A percentile compares a stretch with the other conserved stretches of the same genome.
phyloP scores from a whole-genome alignment of 164 flowering plant species.

The Dillenia suffruticosa region DNA sequence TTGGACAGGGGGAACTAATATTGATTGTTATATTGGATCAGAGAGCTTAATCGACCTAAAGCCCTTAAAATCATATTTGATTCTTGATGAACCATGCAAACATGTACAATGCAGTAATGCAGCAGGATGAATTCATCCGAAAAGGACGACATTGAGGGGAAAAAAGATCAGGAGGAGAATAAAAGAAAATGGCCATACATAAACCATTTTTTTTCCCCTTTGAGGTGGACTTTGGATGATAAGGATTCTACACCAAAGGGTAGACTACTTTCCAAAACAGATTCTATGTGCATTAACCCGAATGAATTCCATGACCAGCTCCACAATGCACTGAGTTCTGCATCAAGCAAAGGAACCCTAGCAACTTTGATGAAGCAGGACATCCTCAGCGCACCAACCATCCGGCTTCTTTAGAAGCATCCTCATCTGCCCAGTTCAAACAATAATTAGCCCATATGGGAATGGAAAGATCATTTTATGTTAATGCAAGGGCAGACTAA shows the following conservation, averaged over 20 bases:
- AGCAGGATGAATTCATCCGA: conserved; percentile 6
- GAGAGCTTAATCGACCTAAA: neutral
- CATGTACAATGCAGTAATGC: neutral
- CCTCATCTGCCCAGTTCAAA: too few species aligned
- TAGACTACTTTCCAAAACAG: conserved; percentile 8
- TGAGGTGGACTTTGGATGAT: conserved; percentile 16
- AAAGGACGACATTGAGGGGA: conserved; percentile 10
- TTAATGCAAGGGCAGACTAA: too few species aligned
- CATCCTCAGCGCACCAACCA: too few species aligned
- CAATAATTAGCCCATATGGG: too few species aligned
- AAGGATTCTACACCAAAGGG: conserved; percentile 14
- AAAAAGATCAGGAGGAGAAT: neutral
- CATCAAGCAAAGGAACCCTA: neutral
- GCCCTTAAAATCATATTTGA: conserved; percentile 1
- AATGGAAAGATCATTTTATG: too few species aligned
- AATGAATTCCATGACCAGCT: neutral
- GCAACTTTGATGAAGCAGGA: neutral
- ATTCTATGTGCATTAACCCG: conserved; percentile 7
- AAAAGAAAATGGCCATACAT: neutral
- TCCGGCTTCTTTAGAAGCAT: too few species aligned
- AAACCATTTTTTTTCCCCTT: neutral
- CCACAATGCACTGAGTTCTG: too few species aligned
- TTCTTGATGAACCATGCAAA: conserved; percentile 7
- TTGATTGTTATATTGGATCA: neutral
- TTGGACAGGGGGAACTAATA: conserved; percentile 1